Base-by-base conservation (phyloP, 164 flowering plant species). In the Berberis vulgaris region DNA sequence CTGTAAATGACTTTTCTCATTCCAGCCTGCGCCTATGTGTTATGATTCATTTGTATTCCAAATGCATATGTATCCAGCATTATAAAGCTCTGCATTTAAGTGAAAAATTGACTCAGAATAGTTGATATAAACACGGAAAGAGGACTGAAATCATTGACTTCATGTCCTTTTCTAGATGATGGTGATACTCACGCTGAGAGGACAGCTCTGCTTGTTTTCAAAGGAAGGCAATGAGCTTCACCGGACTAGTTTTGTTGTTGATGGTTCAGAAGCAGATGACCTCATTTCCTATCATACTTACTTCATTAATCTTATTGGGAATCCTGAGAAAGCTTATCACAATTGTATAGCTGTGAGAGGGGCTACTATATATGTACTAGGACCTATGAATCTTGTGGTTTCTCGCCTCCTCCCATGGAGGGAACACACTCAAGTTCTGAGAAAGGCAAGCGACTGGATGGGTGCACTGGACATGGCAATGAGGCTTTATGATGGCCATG, bases 381-480 rank as follows among this genome's bases (percentile, higher is more conserved):
- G 96, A 38, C 84, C 91, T 11, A 65, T 54, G 64, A 88, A 85
- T 74, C 90, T 94, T 67, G 75, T 81, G 59, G 81, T 84, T 77
- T 87, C 87, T 62, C 95, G 99, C 7, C 90, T 94, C 78, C 96
- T 94, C 57, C 91, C 97, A 11, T 94, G 99, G 99, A 91, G 85
- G 73, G 99, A 94, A 66, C 77, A 96, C 3, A 86, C 91, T 73
- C 91, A 87, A 76, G 99, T 89, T 75, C 69, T 94, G 73, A 78
- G 85, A 50, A 91, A 72, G 78, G 95, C 96, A 54, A 97, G 99
- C 76, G 99, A 94, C 71, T 94, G 99, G 99, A 91, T 87, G 96
- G 96, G 99, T 78, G 93, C 99, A 62, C 73, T 94, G 66, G 91
- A 86, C 81, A 94, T 94, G 99, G 87, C 95, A 69, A 82, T 91